Percentiles rank a stretch among this genome's conserved stretches.
Conservation (phyloP, 306 rosid genomes). For the Vigna mungo region DNA sequence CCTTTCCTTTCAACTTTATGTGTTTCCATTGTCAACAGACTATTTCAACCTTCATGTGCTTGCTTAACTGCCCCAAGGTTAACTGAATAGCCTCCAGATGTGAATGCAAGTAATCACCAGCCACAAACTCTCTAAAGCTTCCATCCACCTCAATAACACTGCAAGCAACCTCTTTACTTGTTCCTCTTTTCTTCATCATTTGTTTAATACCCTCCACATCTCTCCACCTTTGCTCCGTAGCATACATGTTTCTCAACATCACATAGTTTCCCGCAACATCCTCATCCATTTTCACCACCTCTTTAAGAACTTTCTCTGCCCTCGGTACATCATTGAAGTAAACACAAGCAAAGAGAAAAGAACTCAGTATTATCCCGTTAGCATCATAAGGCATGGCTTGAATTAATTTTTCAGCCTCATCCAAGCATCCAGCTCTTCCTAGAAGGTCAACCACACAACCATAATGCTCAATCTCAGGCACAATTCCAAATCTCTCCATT, state of each 20-base stretch:
- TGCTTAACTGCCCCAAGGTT: conserved; percentile 58
- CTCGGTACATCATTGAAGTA: conserved; percentile 58
- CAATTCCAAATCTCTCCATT: conserved; percentile 60
- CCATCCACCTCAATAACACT: conserved; percentile 71
- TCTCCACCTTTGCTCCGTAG: conserved; percentile 62
- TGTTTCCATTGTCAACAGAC: conserved; percentile 24
- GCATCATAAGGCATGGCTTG: conserved; percentile 64
- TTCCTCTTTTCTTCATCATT: conserved; percentile 60
- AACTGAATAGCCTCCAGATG: conserved; percentile 44
- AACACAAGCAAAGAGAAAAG: conserved; percentile 72
- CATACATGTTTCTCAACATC: conserved; percentile 70
- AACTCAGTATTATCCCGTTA: conserved; percentile 71
- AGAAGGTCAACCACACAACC: conserved; percentile 81
- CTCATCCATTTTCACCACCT: conserved; percentile 54
- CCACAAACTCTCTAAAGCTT: conserved; percentile 61
- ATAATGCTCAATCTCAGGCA: conserved; percentile 74
- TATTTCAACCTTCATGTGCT: conserved; percentile 63
- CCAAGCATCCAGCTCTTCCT: conserved; percentile 76
- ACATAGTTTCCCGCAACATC: conserved; percentile 61
- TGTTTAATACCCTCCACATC: conserved; percentile 64
- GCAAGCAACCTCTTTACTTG: conserved; percentile 65
- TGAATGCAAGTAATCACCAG: conserved; percentile 51
- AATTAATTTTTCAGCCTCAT: conserved; percentile 72
- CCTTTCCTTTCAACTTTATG: conserved; percentile 4
- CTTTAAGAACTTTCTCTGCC: conserved; percentile 63